phyloP scores from a whole-genome alignment of 768 basidiomycete genomes.

The Pluteus cervinus region DNA sequence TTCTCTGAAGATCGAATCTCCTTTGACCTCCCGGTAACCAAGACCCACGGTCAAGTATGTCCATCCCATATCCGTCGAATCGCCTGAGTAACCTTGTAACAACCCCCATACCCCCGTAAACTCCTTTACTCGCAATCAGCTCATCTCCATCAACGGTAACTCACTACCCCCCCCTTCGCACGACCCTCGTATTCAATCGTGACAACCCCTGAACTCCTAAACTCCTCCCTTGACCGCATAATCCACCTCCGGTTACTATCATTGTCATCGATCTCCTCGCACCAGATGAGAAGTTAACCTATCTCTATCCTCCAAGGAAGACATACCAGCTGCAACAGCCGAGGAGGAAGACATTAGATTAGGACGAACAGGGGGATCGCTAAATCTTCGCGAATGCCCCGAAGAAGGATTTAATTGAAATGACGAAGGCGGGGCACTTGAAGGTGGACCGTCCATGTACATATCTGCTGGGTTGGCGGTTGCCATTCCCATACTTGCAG shows the following conservation, averaged over 20 bases:
- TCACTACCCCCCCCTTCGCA: no score
- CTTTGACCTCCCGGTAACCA: no score
- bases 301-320: conserved; percentile 20
- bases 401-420: conserved; percentile 24
- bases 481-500: no score
- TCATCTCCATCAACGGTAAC: no score
- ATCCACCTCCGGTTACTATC: background rate
- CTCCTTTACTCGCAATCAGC: no score
- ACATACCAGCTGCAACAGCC: conserved; percentile 5
- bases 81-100: no score
- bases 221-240: background rate
- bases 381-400: conserved; percentile 24
- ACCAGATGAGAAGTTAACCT: conserved; percentile 19
- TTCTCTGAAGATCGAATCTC: no score
- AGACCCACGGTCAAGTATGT: no score
- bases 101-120: no score
- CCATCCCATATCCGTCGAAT: no score
- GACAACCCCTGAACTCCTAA: no score
- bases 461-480: conserved; percentile 16
- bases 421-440: conserved; percentile 22
- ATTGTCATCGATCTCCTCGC: conserved; percentile 16
- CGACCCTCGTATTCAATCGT: no score
- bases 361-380: conserved; percentile 23
- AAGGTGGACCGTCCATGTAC: conserved; percentile 17
- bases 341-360: background rate